phyloP scores from a whole-genome alignment of 83 land plant genomes.

The Picea abies region DNA sequence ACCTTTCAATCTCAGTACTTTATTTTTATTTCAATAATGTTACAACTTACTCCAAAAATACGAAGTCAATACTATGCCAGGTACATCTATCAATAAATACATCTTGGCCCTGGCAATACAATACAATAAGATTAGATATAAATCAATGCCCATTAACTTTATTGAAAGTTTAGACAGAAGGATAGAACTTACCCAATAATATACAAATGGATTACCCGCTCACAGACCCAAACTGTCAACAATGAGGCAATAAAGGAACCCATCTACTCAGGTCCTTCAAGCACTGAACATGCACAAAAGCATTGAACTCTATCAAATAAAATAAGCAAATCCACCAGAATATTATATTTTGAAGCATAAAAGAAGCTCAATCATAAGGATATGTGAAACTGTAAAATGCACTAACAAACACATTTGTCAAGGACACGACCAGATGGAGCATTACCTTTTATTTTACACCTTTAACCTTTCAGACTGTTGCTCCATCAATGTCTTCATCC shows the following conservation, averaged over 20 bases:
- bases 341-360: background rate
- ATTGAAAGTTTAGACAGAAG: background rate
- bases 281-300: background rate
- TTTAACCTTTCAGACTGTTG: background rate
- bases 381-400: background rate
- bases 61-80: background rate
- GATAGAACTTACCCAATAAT: conserved; percentile 6
- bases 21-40: background rate
- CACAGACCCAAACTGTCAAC: background rate
- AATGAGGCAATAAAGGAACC: background rate
- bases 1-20: background rate
- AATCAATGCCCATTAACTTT: background rate
- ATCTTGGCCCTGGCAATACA: conserved; percentile 10
- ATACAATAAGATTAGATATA: background rate
- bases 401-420: background rate
- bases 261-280: conserved; percentile 2
- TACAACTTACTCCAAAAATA: conserved; percentile 12
- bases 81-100: conserved; percentile 10
- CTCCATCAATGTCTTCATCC: conserved; percentile 4
- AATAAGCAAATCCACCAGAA: background rate
- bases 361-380: too few species aligned
- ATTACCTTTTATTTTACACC: conserved; percentile 10
- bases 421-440: background rate
- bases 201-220: conserved; percentile 1
- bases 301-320: background rate